phyloP scores from a whole-genome alignment of 768 basidiomycete species.

The Lactifluus volemus region DNA sequence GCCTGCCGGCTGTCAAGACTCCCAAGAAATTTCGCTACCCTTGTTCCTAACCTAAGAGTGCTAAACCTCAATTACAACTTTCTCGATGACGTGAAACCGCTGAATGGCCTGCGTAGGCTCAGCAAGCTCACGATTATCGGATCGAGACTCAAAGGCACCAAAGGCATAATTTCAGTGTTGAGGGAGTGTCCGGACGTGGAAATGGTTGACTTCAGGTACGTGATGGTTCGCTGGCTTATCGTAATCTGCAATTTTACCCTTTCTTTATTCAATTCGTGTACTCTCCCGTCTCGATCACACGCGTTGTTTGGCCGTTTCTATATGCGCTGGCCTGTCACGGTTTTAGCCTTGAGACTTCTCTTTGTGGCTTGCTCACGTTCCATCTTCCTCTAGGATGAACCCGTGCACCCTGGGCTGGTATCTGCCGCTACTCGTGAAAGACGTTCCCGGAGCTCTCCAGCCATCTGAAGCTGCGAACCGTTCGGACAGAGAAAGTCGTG shows the following conservation, averaged over 20 bases:
- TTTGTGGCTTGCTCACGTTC: slow-evolving; percentile 6
- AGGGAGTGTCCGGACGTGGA: slow-evolving; percentile 71
- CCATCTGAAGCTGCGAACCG: slow-evolving; percentile 36
- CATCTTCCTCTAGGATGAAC: slow-evolving; percentile 60
- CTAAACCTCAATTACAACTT: slow-evolving; percentile 98
- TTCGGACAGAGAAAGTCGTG: slow-evolving; percentile 16
- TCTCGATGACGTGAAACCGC: slow-evolving; percentile 56
- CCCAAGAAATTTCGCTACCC: slow-evolving; percentile 53
- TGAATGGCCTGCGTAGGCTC: slow-evolving; percentile 68
- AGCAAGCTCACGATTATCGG: slow-evolving; percentile 85
- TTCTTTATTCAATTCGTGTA: slow-evolving; percentile 6
- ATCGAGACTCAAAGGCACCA: slow-evolving; percentile 63
- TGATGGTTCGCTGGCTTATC: slow-evolving; percentile 13
- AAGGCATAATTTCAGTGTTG: slow-evolving; percentile 62
- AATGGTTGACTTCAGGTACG: slow-evolving; percentile 86
- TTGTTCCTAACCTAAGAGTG: slow-evolving; percentile 79
- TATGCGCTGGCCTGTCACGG: background rate
- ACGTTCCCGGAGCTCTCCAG: slow-evolving; percentile 57
- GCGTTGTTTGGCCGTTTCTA: background rate
- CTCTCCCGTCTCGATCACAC: background rate
- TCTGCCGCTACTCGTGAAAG: slow-evolving; percentile 71
- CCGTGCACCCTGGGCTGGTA: slow-evolving; percentile 96
- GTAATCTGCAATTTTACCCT: slow-evolving; percentile 8
- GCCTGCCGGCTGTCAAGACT: slow-evolving; percentile 72
- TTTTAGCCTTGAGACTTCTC: background rate